Conservation (phyloP, 805 yeast species). For the Saturnispora ahearnii region DNA sequence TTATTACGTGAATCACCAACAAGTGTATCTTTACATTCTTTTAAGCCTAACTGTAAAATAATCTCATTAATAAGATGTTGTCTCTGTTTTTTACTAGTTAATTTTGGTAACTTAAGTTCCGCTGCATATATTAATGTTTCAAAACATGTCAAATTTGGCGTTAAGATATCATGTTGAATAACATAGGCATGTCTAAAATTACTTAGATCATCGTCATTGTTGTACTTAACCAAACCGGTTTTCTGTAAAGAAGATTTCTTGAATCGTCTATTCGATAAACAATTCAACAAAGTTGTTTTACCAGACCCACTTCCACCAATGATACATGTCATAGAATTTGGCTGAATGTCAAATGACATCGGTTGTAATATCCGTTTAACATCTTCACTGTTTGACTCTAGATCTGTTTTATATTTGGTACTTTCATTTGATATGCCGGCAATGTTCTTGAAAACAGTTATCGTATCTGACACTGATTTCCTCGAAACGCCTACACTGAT, state of each 20-base stretch:
- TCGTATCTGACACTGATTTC: not conserved
- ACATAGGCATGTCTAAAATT: conserved; percentile 48
- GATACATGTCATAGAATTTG: conserved; percentile 64
- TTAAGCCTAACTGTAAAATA: conserved; percentile 54
- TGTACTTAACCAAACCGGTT: conserved; percentile 37
- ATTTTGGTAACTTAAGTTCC: conserved; percentile 50
- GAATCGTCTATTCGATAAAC: conserved; percentile 42
- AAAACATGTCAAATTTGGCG: conserved; percentile 61
- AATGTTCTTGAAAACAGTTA: not conserved
- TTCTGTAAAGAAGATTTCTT: conserved; percentile 25
- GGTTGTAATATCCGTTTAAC: conserved; percentile 36
- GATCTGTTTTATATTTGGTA: conserved; percentile 9
- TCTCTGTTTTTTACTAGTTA: conserved; percentile 37
- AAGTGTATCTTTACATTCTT: conserved; percentile 49
- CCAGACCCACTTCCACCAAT: conserved; percentile 88
- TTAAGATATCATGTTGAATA: conserved; percentile 64
- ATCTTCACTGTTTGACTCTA: conserved; percentile 14
- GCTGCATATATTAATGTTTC: conserved; percentile 69
- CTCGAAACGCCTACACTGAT: conserved; percentile 13
- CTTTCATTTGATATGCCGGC: not conserved
- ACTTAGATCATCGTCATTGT: conserved; percentile 25
- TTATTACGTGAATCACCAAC: conserved; percentile 46
- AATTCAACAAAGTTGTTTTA: conserved; percentile 70
- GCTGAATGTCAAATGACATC: conserved; percentile 49
- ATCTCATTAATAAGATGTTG: conserved; percentile 46